Evolutionary conservation across 2,329 filamentous ascomycete genomes (phyloP).

Genomic region (Penicillium glabrum): DNA sequence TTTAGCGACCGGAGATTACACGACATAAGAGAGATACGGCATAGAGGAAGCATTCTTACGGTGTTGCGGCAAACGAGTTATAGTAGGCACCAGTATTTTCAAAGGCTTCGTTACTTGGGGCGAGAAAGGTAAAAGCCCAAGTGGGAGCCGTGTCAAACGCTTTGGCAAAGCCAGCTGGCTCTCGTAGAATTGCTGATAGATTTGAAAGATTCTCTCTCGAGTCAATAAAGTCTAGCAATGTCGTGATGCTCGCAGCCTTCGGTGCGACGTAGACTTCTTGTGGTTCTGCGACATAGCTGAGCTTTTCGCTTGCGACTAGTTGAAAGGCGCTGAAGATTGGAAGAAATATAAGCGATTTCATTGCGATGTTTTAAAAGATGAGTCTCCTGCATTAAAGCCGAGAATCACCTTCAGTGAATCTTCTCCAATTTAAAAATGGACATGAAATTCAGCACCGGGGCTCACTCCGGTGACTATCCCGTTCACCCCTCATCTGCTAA

Average conservation of each 20-base stretch:
- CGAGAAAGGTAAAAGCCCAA: neutral
- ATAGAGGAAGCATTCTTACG: neutral
- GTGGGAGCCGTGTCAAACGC: neutral
- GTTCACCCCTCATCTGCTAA: neutral
- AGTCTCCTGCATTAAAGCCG: too few relatives aligned
- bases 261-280: neutral
- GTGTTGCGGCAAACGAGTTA: neutral
- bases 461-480: neutral
- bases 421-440: neutral
- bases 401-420: neutral
- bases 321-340: neutral
- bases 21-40: too few relatives aligned
- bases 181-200: neutral
- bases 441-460: neutral
- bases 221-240: neutral
- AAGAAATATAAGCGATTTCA: neutral
- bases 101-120: neutral
- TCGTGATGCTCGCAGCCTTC: neutral
- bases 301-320: neutral
- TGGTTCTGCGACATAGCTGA: neutral
- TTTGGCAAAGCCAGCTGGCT: neutral
- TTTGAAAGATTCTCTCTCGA: neutral
- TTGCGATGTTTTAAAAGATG: too few relatives aligned
- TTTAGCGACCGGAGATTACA: neutral
- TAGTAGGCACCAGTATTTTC: neutral